A percentile compares a stretch with the other conserved stretches of the same genome.
phyloP scores from a whole-genome alignment of 2,329 filamentous ascomycete species.

The Aureobasidium sp. region DNA sequence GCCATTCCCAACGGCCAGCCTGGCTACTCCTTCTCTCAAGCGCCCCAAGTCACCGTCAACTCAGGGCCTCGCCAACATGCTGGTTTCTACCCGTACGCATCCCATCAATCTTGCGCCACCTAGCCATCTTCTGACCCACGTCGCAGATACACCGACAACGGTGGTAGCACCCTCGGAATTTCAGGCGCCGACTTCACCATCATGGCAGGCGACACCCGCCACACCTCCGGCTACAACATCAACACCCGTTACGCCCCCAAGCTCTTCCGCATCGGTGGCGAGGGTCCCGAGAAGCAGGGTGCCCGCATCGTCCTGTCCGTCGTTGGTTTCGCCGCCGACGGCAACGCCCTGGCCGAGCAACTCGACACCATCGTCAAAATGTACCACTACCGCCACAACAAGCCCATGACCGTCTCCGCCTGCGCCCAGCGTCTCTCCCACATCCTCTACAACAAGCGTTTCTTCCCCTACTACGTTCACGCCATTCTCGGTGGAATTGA shows the following conservation, averaged over 20 bases:
- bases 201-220: slow-evolving; percentile 92
- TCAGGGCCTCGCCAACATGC: slow-evolving; percentile 54
- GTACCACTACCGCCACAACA: slow-evolving; percentile 97
- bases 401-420: slow-evolving; percentile 87
- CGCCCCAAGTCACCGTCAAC: slow-evolving; percentile 33
- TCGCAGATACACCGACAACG: slow-evolving; percentile 88
- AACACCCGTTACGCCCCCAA: slow-evolving; percentile 94
- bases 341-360: slow-evolving; percentile 85
- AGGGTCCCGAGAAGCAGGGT: slow-evolving; percentile 74
- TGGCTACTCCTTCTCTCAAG: slow-evolving; percentile 52
- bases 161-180: slow-evolving; percentile 91
- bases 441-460: slow-evolving; percentile 93
- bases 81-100: slow-evolving; percentile 78
- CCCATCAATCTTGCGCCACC: background rate
- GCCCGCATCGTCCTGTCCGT: slow-evolving; percentile 86
- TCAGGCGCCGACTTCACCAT: slow-evolving; percentile 90
- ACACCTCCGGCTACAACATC: slow-evolving; percentile 96
- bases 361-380: slow-evolving; percentile 95
- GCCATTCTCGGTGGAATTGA: slow-evolving; percentile 91
- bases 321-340: slow-evolving; percentile 92
- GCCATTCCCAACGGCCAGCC: slow-evolving; percentile 23
- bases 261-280: slow-evolving; percentile 93
- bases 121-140: slow-evolving; percentile 11
- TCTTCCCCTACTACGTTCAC: slow-evolving; percentile 97
- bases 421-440: slow-evolving; percentile 93